These are phyloP conservation scores for Physcomitrellopsis africana DNA, from an alignment of 225 moss, liverwort and hornwort genomes.

Conservation along the genomic window DNA sequence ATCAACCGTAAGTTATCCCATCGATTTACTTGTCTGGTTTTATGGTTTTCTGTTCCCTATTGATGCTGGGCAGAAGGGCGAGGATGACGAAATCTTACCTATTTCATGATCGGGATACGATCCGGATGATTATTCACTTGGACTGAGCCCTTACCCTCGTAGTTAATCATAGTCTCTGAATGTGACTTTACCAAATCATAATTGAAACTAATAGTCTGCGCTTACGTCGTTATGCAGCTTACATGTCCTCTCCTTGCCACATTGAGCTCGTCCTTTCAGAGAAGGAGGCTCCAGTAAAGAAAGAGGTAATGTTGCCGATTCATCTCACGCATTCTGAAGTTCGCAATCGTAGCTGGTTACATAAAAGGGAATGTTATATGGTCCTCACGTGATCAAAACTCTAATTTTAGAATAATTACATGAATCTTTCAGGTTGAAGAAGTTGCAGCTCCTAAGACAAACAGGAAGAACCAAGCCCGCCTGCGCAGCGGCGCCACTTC, in stretches of 20 bases:
- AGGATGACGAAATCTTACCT: not conserved
- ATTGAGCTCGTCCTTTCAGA: conserved; percentile 75
- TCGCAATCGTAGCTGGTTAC: not conserved
- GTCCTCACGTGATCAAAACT: not conserved
- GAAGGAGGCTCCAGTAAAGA: conserved; percentile 71
- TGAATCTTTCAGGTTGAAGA: conserved; percentile 29
- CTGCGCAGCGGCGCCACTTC: conserved; percentile 47
- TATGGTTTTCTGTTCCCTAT: no score
- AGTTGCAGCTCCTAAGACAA: conserved; percentile 26
- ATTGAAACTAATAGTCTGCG: not conserved
- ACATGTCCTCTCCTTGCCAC: conserved; percentile 83
- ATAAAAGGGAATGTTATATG: not conserved
- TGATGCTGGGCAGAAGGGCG: no score
- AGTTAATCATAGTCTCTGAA: not conserved
- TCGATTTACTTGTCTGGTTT: no score
- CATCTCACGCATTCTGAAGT: not conserved
- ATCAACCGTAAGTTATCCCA: conserved; percentile 51
- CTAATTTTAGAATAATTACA: not conserved
- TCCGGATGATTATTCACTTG: not conserved
- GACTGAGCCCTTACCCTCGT: not conserved
- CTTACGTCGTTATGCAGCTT: conserved; percentile 38
- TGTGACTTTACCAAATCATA: no score
- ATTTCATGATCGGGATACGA: not conserved
- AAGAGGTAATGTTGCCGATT: conserved; percentile 39
- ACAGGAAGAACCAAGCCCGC: conserved; percentile 40